Conservation (phyloP, 2,329 filamentous ascomycete genomes). For the Fusarium sp. region DNA sequence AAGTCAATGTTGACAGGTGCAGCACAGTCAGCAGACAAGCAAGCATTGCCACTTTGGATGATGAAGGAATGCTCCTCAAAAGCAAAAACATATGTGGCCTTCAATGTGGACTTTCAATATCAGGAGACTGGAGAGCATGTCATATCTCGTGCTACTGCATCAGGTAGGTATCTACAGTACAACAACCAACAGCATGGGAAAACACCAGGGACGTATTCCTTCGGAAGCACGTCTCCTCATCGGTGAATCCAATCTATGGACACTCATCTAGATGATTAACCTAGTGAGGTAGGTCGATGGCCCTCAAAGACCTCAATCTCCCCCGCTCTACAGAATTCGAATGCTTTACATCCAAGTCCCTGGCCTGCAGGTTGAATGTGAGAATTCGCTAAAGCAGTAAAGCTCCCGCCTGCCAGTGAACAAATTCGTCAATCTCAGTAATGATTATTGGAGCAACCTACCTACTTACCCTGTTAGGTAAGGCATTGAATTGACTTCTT, state of each 20-base stretch:
- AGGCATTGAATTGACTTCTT: constrained; percentile 18
- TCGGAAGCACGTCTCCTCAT: constrained; percentile 18
- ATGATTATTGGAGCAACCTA: constrained; percentile 22
- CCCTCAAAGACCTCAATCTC: constrained; percentile 16
- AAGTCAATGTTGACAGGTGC: constrained; percentile 1
- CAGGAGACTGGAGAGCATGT: background rate
- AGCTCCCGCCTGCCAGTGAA: constrained; percentile 31
- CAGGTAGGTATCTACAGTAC: background rate
- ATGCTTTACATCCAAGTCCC: constrained; percentile 25
- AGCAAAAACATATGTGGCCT: constrained; percentile 1
- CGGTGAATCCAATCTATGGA: constrained; percentile 1
- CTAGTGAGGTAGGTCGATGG: constrained; percentile 19
- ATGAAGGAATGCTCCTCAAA: background rate
- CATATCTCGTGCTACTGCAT: constrained; percentile 1
- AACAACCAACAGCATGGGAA: background rate
- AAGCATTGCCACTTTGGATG: constrained; percentile 14
- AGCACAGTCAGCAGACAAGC: constrained; percentile 13
- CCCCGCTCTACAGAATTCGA: constrained; percentile 25
- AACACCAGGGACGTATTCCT: constrained; percentile 13
- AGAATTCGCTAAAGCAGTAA: constrained; percentile 28
- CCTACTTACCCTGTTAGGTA: constrained; percentile 37
- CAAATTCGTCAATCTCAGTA: constrained; percentile 30
- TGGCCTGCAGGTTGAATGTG: constrained; percentile 25
- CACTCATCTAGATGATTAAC: constrained; percentile 11
- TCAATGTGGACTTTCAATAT: background rate